phyloP scores from a whole-genome alignment of 1,139 yeast genomes.

The Suhomyces wounanorum region DNA sequence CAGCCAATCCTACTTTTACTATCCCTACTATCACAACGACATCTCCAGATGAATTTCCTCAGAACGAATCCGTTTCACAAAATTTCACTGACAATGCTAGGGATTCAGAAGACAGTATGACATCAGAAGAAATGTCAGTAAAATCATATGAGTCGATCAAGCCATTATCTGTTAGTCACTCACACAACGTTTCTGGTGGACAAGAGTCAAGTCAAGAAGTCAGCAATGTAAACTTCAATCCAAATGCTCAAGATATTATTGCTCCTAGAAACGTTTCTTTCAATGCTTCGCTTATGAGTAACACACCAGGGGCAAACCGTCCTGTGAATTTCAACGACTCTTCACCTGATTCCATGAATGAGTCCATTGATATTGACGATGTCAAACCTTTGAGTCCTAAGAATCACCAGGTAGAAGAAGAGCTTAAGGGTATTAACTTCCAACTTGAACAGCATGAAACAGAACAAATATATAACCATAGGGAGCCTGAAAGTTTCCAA shows the following conservation, averaged over 20 bases:
- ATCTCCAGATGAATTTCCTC: not conserved
- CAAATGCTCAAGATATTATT: not conserved
- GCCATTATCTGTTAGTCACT: conserved; percentile 31
- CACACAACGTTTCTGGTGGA: conserved; percentile 10
- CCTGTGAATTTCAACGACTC: conserved; percentile 12
- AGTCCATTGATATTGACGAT: conserved; percentile 8
- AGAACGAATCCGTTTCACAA: not conserved
- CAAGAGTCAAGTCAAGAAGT: not conserved
- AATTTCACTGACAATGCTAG: conserved; percentile 16
- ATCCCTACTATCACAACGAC: conserved; percentile 9
- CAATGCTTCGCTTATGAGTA: conserved; percentile 3
- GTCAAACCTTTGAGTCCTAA: conserved; percentile 36
- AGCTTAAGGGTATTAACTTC: conserved; percentile 31
- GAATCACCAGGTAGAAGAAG: conserved; percentile 33
- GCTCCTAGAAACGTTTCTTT: conserved; percentile 9
- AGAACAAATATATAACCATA: not conserved
- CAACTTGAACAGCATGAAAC: conserved; percentile 10
- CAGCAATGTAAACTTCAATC: not conserved
- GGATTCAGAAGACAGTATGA: conserved; percentile 13
- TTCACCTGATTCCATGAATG: conserved; percentile 9
- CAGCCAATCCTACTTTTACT: not conserved
- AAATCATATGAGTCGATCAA: conserved; percentile 25
- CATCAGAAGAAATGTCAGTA: conserved; percentile 6
- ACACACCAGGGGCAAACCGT: conserved; percentile 7
- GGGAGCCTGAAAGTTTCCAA: not conserved